A percentile compares a stretch with the other conserved stretches of the same genome.
Conservation (phyloP, 1,284 basidiomycete species). For the Ustilago sp. region DNA sequence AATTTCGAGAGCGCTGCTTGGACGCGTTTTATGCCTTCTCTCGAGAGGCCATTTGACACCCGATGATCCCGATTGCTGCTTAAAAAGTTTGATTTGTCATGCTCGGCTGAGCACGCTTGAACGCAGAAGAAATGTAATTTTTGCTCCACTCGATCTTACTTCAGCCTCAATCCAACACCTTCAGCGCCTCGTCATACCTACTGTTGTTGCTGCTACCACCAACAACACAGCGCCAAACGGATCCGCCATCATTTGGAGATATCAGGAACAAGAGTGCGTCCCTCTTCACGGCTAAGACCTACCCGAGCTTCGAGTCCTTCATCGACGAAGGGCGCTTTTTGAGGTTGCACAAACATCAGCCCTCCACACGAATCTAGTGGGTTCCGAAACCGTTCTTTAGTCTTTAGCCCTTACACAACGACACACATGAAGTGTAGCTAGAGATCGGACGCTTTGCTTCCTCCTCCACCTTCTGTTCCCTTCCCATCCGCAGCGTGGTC, state of each 20-base stretch:
- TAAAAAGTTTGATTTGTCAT: conserved; percentile 27
- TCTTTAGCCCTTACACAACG: neutral
- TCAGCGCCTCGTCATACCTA: neutral
- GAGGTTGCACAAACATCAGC: neutral
- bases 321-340: neutral
- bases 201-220: neutral
- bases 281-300: neutral
- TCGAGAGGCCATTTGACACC: neutral
- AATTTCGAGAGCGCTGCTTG: neutral
- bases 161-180: conserved; percentile 7
- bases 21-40: conserved; percentile 14
- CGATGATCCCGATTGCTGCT: conserved; percentile 3
- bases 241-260: too few relatives aligned
- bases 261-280: neutral
- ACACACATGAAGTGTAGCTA: conserved; percentile 11
- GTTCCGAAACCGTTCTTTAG: neutral
- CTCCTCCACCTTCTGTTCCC: neutral
- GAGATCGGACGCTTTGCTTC: neutral
- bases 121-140: conserved; percentile 7
- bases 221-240: neutral
- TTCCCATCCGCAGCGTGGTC: neutral
- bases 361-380: conserved; percentile 16
- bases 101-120: conserved; percentile 27
- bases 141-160: conserved; percentile 19
- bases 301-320: neutral